These are phyloP conservation scores for Orbilia brochopaga DNA, from an alignment of 2,329 filamentous ascomycete genomes.

Conservation along the genomic window DNA sequence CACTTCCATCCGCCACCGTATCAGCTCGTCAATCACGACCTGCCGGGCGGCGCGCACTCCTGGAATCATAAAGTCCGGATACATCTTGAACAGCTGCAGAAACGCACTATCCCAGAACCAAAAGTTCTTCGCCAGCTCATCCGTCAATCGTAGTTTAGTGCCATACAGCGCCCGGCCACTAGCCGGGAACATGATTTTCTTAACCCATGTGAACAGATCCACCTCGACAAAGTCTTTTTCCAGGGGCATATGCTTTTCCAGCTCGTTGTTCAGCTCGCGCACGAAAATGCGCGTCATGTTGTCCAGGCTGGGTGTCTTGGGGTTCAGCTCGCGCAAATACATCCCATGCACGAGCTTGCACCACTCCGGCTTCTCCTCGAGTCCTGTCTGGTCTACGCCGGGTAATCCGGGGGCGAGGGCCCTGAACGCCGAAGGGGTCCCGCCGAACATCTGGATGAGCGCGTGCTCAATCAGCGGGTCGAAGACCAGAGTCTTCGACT, in stretches of 20 bases:
- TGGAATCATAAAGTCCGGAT: constrained; percentile 41
- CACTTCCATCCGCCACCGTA: constrained; percentile 29
- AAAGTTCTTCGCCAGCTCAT: constrained; percentile 22
- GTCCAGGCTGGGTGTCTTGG: constrained; percentile 13
- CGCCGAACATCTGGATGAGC: constrained; percentile 16
- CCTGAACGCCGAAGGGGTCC: not conserved
- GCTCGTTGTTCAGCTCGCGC: constrained; percentile 15
- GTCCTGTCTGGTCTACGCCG: constrained; percentile 27
- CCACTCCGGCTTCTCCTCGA: constrained; percentile 18
- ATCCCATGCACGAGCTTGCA: constrained; percentile 21
- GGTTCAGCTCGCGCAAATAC: constrained; percentile 22
- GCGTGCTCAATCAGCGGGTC: constrained; percentile 20
- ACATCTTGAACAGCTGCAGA: constrained; percentile 26
- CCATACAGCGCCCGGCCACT: constrained; percentile 35
- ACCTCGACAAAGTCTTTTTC: constrained; percentile 14
- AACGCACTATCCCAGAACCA: constrained; percentile 40
- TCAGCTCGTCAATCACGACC: constrained; percentile 16
- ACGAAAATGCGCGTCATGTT: constrained; percentile 28
- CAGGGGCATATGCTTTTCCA: not conserved
- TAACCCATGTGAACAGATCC: constrained; percentile 32
- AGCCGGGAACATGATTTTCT: constrained; percentile 37
- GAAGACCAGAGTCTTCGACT: constrained; percentile 33
- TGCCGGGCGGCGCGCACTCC: constrained; percentile 23
- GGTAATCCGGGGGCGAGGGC: constrained; percentile 1
- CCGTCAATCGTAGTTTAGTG: constrained; percentile 19